These are phyloP conservation scores for Groenewaldozyma salmanticensis DNA, from an alignment of 805 yeast genomes.

Conservation along the genomic window DNA sequence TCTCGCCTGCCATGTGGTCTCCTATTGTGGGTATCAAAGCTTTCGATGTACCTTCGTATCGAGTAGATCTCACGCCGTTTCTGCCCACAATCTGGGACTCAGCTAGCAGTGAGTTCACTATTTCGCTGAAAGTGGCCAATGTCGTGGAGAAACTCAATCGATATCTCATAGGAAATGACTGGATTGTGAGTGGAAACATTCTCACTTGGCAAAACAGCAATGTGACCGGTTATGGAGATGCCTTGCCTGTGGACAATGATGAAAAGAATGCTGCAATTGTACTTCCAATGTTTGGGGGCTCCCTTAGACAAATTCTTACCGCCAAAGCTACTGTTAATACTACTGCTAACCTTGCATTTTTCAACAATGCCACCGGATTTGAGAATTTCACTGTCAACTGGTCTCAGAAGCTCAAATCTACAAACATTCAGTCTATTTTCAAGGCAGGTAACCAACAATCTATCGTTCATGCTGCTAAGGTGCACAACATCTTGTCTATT, in stretches of 20 bases:
- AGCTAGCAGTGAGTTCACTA: slow-evolving; percentile 22
- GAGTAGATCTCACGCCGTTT: slow-evolving; percentile 58
- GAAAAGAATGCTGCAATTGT: neutral
- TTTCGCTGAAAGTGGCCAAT: slow-evolving; percentile 37
- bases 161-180: slow-evolving; percentile 17
- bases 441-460: neutral
- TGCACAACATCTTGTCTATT: neutral
- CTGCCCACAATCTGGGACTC: slow-evolving; percentile 53
- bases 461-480: neutral
- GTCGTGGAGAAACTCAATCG: slow-evolving; percentile 3
- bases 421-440: neutral
- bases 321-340: neutral
- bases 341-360: neutral
- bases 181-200: slow-evolving; percentile 27
- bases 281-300: neutral
- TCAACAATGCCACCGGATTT: neutral
- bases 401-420: neutral
- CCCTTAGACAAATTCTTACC: neutral
- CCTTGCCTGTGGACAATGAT: neutral
- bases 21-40: slow-evolving; percentile 68
- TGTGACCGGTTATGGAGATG: slow-evolving; percentile 12
- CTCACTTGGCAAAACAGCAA: slow-evolving; percentile 22
- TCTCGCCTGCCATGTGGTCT: slow-evolving; percentile 71
- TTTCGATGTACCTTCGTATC: slow-evolving; percentile 59
- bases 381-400: neutral